Percentiles rank a stretch among this genome's conserved stretches.
Conservation (phyloP, 2,329 filamentous ascomycete genomes). For the Lachnellula hyalina region DNA sequence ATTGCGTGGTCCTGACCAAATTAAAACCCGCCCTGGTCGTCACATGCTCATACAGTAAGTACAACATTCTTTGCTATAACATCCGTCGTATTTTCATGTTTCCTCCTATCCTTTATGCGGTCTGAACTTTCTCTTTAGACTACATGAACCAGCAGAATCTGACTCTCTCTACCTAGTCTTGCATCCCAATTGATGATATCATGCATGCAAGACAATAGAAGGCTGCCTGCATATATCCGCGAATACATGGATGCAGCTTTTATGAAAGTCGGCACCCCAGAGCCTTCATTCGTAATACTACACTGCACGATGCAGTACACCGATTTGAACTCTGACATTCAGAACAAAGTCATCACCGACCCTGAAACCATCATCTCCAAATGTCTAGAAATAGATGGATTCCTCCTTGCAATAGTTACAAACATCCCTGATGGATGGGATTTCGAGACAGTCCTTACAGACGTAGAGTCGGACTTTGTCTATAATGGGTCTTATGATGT, state of each 20-base stretch:
- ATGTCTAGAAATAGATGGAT: conserved; percentile 22
- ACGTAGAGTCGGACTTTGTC: conserved; percentile 15
- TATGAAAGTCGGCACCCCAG: conserved; percentile 32
- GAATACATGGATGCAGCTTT: conserved; percentile 41
- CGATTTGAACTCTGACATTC: conserved; percentile 19
- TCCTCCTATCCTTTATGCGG: no score
- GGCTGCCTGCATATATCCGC: conserved; percentile 44
- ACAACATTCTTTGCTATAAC: no score
- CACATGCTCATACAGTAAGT: conserved; percentile 46
- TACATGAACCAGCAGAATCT: no score
- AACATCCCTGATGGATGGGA: conserved; percentile 20
- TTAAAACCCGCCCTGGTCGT: conserved; percentile 40
- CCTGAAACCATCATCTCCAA: conserved; percentile 14
- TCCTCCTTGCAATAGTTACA: conserved; percentile 10
- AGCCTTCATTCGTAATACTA: conserved; percentile 40
- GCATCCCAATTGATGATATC: conserved; percentile 46
- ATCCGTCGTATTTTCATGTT: no score
- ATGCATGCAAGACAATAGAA: conserved; percentile 45
- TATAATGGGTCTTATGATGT: conserved; percentile 25
- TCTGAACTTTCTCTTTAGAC: no score
- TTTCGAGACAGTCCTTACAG: conserved; percentile 18
- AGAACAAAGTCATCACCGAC: conserved; percentile 30
- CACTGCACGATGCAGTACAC: conserved; percentile 34
- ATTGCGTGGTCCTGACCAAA: conserved; percentile 44
- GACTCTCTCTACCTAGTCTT: conserved; percentile 22